A percentile compares a stretch with the other conserved stretches of the same genome.
phyloP scores from a whole-genome alignment of 148 eudicot species.

The Simmondsia chinensis region DNA sequence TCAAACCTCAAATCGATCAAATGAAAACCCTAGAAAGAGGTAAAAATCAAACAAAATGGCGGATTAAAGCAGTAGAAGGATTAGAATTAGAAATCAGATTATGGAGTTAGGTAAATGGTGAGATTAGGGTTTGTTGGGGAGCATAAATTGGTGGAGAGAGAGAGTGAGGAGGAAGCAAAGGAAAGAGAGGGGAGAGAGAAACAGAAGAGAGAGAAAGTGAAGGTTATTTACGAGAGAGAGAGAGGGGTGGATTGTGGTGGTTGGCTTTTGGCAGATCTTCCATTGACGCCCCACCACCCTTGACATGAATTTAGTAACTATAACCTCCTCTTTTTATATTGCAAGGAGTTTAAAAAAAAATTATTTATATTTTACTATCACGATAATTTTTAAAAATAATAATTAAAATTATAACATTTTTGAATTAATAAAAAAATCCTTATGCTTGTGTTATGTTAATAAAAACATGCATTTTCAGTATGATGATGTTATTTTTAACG shows the following conservation, averaged over 20 bases:
- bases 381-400: too few species aligned
- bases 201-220: not conserved
- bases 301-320: too few species aligned
- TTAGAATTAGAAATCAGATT: too few species aligned
- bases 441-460: too few species aligned
- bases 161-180: slow-evolving; percentile 19
- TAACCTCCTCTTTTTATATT: not conserved
- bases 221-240: not conserved
- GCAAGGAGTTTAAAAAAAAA: too few species aligned
- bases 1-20: not conserved
- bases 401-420: too few species aligned
- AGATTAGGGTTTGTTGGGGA: not conserved
- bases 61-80: not conserved
- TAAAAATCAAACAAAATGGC: not conserved
- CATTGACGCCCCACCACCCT: not conserved
- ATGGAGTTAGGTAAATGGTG: not conserved
- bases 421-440: too few species aligned
- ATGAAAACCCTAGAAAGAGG: slow-evolving; percentile 2
- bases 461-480: too few species aligned
- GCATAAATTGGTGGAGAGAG: slow-evolving; percentile 1
- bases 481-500: too few species aligned
- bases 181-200: not conserved
- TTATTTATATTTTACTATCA: too few species aligned
- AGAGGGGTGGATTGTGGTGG: too few species aligned
- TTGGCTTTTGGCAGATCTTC: too few species aligned